Evolutionary conservation across 345 rosid species (phyloP).

Genomic region (Eucalyptus viminalis): DNA sequence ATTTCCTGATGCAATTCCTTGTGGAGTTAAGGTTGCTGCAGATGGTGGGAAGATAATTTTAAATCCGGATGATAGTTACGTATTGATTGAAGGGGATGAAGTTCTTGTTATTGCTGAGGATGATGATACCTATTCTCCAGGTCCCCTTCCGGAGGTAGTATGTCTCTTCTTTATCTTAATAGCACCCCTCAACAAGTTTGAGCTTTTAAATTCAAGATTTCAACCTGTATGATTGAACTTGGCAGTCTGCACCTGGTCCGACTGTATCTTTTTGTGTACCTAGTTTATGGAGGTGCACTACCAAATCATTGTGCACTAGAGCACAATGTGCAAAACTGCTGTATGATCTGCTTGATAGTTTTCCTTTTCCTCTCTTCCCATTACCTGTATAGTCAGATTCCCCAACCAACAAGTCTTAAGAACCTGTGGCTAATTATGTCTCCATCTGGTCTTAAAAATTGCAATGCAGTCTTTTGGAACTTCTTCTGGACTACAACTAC

Average conservation of each 20-base stretch:
- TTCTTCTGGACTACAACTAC: not conserved
- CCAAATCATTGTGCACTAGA: not conserved
- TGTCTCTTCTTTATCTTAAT: not conserved
- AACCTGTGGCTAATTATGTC: not conserved
- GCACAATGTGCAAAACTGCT: not conserved
- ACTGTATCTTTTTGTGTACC: not conserved
- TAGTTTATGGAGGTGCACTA: not conserved
- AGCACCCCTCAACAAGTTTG: not conserved
- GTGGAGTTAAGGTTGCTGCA: slow-evolving; percentile 79
- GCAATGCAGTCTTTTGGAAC: not conserved
- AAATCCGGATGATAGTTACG: slow-evolving; percentile 68
- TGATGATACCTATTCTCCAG: slow-evolving; percentile 89
- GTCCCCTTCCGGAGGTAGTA: slow-evolving; percentile 67
- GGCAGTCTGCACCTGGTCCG: not conserved
- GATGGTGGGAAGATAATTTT: slow-evolving; percentile 64
- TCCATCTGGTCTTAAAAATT: not conserved
- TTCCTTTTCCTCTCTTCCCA: not conserved
- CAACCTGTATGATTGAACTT: not conserved
- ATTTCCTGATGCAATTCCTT: slow-evolving; percentile 84
- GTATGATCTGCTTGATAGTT: not conserved
- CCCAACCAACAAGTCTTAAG: not conserved
- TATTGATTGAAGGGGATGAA: slow-evolving; percentile 76
- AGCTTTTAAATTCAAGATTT: not conserved
- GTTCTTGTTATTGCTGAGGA: slow-evolving; percentile 94
- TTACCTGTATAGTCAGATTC: not conserved